Evolutionary conservation across 108 stramenopile species (phyloP).

Genomic region (Cylindrotheca closterium): DNA sequence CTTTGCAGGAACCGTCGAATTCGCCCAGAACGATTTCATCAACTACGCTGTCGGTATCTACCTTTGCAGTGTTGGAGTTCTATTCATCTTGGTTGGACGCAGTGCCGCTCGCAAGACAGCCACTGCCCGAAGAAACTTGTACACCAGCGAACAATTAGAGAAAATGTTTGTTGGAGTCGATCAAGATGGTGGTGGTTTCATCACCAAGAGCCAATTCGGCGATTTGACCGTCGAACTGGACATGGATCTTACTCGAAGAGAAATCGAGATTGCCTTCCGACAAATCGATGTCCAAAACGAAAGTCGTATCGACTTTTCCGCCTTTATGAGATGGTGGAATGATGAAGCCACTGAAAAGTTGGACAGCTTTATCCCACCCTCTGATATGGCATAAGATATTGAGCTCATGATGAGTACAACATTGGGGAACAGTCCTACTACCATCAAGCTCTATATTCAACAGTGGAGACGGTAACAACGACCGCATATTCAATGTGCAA

Average conservation of each 20-base stretch:
- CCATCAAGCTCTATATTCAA: too few species aligned
- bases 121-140: slow-evolving; percentile 28
- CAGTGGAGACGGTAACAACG: too few species aligned
- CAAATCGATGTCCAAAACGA: slow-evolving; percentile 24
- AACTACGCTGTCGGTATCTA: slow-evolving; percentile 33
- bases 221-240: slow-evolving; percentile 19
- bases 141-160: slow-evolving; percentile 30
- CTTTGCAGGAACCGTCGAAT: slow-evolving; percentile 47
- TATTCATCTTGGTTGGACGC: slow-evolving; percentile 45
- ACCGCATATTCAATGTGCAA: too few species aligned
- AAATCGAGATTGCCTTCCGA: slow-evolving; percentile 25
- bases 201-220: slow-evolving; percentile 38
- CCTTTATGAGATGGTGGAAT: slow-evolving; percentile 36
- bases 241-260: slow-evolving; percentile 22
- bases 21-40: slow-evolving; percentile 34
- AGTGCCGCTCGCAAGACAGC: slow-evolving; percentile 41
- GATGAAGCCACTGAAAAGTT: background rate
- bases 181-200: slow-evolving; percentile 22
- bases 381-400: too few species aligned
- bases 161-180: slow-evolving; percentile 37
- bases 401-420: too few species aligned
- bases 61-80: slow-evolving; percentile 48
- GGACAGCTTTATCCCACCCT: too few species aligned
- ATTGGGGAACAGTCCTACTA: too few species aligned
- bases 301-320: slow-evolving; percentile 8